phyloP scores from a whole-genome alignment of 1,284 basidiomycete species.

The Cystobasidium slooffiae region DNA sequence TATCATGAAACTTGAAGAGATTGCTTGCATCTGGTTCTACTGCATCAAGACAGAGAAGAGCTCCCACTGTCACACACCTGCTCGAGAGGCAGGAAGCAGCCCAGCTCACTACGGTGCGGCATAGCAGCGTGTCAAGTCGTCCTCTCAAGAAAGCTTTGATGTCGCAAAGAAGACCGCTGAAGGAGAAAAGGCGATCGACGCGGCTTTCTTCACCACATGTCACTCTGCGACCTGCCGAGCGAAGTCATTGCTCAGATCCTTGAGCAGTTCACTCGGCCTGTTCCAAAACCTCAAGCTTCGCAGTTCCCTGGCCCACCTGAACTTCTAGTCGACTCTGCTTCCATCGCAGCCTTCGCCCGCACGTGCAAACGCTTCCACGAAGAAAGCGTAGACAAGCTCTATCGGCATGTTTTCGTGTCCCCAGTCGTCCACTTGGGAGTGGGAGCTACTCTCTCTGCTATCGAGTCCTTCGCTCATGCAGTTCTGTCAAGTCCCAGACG shows the following conservation, averaged over 20 bases:
- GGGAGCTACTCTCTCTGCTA: background rate
- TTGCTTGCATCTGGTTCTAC: too few species aligned
- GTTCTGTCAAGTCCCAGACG: background rate
- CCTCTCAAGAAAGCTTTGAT: background rate
- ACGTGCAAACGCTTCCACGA: background rate
- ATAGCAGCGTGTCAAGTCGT: too few species aligned
- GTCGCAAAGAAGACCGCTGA: background rate
- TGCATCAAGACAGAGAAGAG: too few species aligned
- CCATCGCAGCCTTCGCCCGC: background rate
- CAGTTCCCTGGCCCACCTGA: slow-evolving; percentile 2
- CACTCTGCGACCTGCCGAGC: slow-evolving; percentile 1
- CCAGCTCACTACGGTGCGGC: too few species aligned
- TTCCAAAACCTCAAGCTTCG: background rate
- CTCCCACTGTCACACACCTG: too few species aligned
- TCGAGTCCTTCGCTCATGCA: slow-evolving; percentile 11
- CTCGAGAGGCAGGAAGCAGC: too few species aligned
- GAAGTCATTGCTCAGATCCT: slow-evolving; percentile 17
- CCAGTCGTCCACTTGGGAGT: background rate
- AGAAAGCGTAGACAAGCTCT: background rate
- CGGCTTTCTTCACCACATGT: background rate
- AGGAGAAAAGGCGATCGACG: background rate
- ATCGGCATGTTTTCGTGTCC: slow-evolving; percentile 11
- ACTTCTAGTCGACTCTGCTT: background rate
- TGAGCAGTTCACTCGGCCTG: slow-evolving; percentile 17
- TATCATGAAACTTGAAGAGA: too few species aligned